Evolutionary conservation across 2,329 filamentous ascomycete species (phyloP), one percentile per base, ranked within the genome.

Genomic region (Epichloe sibirici): DNA sequence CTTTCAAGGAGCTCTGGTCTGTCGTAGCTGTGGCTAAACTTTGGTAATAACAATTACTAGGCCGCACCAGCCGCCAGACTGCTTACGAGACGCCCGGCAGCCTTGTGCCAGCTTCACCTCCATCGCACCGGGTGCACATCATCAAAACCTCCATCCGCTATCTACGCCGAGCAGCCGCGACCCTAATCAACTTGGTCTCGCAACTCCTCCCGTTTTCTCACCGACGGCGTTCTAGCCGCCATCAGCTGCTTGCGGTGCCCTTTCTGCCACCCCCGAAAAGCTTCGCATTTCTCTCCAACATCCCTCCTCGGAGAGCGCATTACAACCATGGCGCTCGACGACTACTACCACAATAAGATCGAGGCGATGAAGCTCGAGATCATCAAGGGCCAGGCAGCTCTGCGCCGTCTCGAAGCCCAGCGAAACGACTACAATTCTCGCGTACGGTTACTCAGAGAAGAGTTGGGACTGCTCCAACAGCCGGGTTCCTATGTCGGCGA

Each of bases 361-460:
- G 93, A 98, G 88, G 85, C 87, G 70, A 95, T 97, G 88, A 97
- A 97, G 86, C 90, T 98, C 70, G 91, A 98, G 82, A 98, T 98
- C 69, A 91, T 98, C 70, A 91, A 97, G 74, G 91, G 93, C 53
- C 93, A 98, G 75, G 91, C 93, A 53, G 90, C 95, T 54, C 78
- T 98, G 57, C 86, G 93, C 62, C 84, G 93, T 67, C 81, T 98
- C 63, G 93, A 98, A 77, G 93, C 93, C 62, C 94, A 98, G 73
- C 85, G 93, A 61, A 98, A 98, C 67, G 93, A 98, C 74, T 97
- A 97, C 80, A 98, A 98, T 77, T 97, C 93, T 55, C 83, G 93
- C 67, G 93, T 98, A 64, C 88, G 93, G 57, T 77, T 98, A 71
- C 74, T 98, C 65, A 81, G 93, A 63, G 93, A 98, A 74, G 93